Percentiles rank a stretch among this genome's conserved stretches.
These are phyloP conservation scores for Helotiales sp. DNA, from an alignment of 2,329 filamentous ascomycete genomes.

Conservation along the genomic window DNA sequence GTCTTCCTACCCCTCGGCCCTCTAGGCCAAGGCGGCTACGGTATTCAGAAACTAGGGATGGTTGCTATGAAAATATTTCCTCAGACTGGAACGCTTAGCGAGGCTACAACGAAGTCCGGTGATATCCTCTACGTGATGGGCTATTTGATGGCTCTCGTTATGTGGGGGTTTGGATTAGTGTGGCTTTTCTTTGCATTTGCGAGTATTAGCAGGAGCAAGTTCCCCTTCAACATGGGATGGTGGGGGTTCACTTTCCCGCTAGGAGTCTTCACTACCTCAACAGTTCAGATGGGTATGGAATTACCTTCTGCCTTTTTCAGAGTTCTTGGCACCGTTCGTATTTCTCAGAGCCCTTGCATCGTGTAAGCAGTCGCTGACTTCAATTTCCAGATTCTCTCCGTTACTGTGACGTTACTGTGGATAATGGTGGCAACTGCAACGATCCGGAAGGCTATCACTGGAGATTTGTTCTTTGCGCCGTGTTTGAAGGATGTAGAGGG, in stretches of 20 bases:
- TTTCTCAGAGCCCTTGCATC: not conserved
- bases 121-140: conserved; percentile 60
- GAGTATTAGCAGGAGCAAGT: conserved; percentile 44
- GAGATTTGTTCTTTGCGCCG: conserved; percentile 52
- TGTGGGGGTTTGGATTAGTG: conserved; percentile 56
- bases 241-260: conserved; percentile 62
- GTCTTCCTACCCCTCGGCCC: conserved; percentile 68
- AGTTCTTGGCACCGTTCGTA: conserved; percentile 51
- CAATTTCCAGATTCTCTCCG: conserved; percentile 44
- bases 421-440: conserved; percentile 51
- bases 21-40: conserved; percentile 65
- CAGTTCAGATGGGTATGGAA: conserved; percentile 48
- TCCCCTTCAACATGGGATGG: conserved; percentile 64
- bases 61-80: conserved; percentile 45
- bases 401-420: conserved; percentile 45
- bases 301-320: conserved; percentile 56
- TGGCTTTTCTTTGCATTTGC: conserved; percentile 56
- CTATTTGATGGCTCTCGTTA: conserved; percentile 50
- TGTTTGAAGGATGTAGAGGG: conserved; percentile 34
- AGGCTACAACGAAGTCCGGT: too few species aligned
- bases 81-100: conserved; percentile 37
- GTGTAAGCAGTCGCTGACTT: not conserved
- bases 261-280: conserved; percentile 54
- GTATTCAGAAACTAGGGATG: conserved; percentile 42
- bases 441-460: conserved; percentile 45